A percentile compares a stretch with the other conserved stretches of the same genome.
These are phyloP conservation scores for Trichoderma sp. DNA, from an alignment of 2,329 filamentous ascomycete species.

Conservation along the genomic window DNA sequence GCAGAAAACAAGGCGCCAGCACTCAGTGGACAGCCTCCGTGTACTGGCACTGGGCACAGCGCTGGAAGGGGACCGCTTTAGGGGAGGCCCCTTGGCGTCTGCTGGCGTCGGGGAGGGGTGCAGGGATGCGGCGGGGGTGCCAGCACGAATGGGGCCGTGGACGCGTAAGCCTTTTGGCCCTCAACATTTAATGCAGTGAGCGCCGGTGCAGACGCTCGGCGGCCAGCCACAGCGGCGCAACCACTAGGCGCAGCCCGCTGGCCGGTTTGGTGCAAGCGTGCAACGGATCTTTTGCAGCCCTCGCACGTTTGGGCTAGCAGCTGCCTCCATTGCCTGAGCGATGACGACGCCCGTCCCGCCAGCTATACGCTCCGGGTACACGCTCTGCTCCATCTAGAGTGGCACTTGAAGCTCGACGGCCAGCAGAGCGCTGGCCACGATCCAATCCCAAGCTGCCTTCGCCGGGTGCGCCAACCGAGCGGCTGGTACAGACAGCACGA, in stretches of 20 bases:
- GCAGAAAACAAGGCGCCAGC: not conserved
- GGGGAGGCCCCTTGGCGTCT: conserved; percentile 23
- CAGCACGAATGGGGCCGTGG: conserved; percentile 31
- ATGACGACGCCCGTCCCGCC: conserved; percentile 35
- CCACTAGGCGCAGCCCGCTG: conserved; percentile 20
- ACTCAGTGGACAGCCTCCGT: not conserved
- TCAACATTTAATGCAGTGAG: conserved; percentile 19
- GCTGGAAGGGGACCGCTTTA: conserved; percentile 8
- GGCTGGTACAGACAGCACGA: conserved; percentile 18
- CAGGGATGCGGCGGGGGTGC: conserved; percentile 28
- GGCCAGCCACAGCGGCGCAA: conserved; percentile 12
- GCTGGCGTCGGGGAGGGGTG: conserved; percentile 14
- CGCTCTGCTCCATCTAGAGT: not conserved
- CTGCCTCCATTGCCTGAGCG: conserved; percentile 30
- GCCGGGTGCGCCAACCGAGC: conserved; percentile 23
- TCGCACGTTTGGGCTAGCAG: conserved; percentile 1
- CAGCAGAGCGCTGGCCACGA: not conserved
- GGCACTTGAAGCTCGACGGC: no score
- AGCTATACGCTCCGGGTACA: not conserved
- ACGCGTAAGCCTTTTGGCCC: conserved; percentile 35
- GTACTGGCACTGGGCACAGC: not conserved
- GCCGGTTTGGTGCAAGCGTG: conserved; percentile 16
- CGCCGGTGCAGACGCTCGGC: not conserved
- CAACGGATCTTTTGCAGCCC: conserved; percentile 22
- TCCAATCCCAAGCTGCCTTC: not conserved